Percentiles rank a stretch among this genome's conserved stretches.
Evolutionary conservation across 345 rosid genomes (phyloP).

Genomic region (Viola odorata): DNA sequence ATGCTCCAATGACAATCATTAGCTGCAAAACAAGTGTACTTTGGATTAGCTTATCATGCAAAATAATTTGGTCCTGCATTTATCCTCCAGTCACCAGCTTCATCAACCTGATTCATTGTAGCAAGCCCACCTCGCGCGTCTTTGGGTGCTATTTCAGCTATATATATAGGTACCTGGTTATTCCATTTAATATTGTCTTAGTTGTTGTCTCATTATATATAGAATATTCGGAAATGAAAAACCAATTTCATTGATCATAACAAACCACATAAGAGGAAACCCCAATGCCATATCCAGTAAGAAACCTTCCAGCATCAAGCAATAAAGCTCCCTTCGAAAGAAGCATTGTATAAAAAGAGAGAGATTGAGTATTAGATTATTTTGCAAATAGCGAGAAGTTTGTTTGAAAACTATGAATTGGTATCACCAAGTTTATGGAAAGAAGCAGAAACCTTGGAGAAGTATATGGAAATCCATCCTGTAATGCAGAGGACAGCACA

Average conservation of each 20-base stretch:
- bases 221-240: background rate
- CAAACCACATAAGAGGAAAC: slow-evolving; percentile 75
- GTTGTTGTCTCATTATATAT: background rate
- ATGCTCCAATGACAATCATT: slow-evolving; percentile 60
- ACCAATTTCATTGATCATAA: background rate
- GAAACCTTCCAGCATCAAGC: slow-evolving; percentile 72
- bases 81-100: background rate
- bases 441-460: slow-evolving; percentile 38
- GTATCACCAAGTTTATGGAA: too few species aligned
- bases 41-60: too few species aligned
- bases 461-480: slow-evolving; percentile 72
- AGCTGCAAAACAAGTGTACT: slow-evolving; percentile 29
- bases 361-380: background rate
- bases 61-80: background rate
- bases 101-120: slow-evolving; percentile 49
- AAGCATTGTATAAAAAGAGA: background rate
- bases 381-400: background rate
- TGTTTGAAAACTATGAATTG: background rate
- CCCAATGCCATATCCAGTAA: slow-evolving; percentile 83
- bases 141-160: slow-evolving; percentile 84
- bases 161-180: slow-evolving; percentile 63
- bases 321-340: slow-evolving; percentile 43
- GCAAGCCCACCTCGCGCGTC: slow-evolving; percentile 74
- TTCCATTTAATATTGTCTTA: background rate
- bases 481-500: slow-evolving; percentile 58